Conservation (phyloP, 2,329 filamentous ascomycete species). For the Graphilbum ipis-grandicollis region DNA sequence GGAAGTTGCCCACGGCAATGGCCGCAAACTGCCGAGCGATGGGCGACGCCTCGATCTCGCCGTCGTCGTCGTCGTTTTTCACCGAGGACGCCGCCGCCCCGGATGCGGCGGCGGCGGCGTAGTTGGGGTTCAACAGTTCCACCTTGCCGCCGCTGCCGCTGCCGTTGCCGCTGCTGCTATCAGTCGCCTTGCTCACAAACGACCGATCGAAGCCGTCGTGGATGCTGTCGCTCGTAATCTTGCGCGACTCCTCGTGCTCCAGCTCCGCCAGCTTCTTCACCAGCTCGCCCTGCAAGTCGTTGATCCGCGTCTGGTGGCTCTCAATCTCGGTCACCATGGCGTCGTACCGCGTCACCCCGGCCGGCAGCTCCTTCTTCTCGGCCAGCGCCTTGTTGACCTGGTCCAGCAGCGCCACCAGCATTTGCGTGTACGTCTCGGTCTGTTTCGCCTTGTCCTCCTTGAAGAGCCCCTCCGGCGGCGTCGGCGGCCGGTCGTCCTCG, state of each 20-base stretch:
- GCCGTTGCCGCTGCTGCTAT: conserved; percentile 14
- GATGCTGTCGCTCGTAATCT: conserved; percentile 86
- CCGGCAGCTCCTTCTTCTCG: conserved; percentile 44
- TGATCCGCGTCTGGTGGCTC: conserved; percentile 61
- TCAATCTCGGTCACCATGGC: conserved; percentile 66
- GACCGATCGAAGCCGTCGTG: conserved; percentile 86
- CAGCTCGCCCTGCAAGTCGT: conserved; percentile 60
- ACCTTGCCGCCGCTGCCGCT: conserved; percentile 33
- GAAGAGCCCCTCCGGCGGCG: conserved; percentile 64
- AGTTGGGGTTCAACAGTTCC: conserved; percentile 62
- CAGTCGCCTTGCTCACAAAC: conserved; percentile 46
- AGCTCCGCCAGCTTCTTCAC: conserved; percentile 58
- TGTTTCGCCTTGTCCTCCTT: conserved; percentile 31
- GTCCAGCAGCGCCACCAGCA: conserved; percentile 94
- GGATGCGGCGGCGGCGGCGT: conserved; percentile 9
- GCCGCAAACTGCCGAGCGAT: conserved; percentile 67
- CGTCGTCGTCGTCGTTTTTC: conserved; percentile 51
- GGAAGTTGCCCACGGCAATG: conserved; percentile 62
- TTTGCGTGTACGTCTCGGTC: conserved; percentile 69
- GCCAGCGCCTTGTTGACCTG: conserved; percentile 77
- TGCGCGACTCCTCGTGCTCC: conserved; percentile 67
- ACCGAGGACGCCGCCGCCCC: background rate
- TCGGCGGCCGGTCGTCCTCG: conserved; percentile 57
- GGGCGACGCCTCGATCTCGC: conserved; percentile 56
- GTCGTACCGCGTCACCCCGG: conserved; percentile 41